Evolutionary conservation across 1,284 basidiomycete genomes (phyloP), one percentile per base, ranked within the genome.

Genomic region (Ganoderma sinense): DNA sequence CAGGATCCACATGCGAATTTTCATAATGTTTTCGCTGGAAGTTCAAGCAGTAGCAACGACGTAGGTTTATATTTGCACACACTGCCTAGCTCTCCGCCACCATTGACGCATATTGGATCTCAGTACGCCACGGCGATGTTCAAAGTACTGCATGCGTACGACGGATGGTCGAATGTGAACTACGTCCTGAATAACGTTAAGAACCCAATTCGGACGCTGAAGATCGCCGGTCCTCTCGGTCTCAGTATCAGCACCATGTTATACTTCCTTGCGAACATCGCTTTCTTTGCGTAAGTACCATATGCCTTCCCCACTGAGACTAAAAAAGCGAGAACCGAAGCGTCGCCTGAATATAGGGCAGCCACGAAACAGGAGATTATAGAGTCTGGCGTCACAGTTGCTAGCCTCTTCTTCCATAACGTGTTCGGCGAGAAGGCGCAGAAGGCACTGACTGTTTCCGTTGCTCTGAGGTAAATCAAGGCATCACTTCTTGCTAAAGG

Each of bases 31-130:
- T 62, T 88, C 83, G 87, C 74, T 71, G 65, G 85, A 80, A 55
- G 91, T 1, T 93, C 91, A 72, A 86, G 88, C 1, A 91, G 89
- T 69, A 89, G 89, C 41, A 92, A 92, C 74, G 91, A 91, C 73
- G 89, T 89, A 31, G 14, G 53, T 20, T 29, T 56, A 29, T 29
- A 20, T 29, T 20, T 4, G 29, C 23, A 20, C 29, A 10, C 4
- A 29, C 4, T 33, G 6, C 36, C 36, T 36, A 7, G 10, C 29
- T 39, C 75, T 70, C 13, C 6, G 36, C 23, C 11, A 14, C 4
- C 20, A 39, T 40, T 61, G 59, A 61, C 39, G 16, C 8, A 10
- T 4, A 26, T 29, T 26, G n/a, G 13, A 18, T 43, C 16, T 11
- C 39, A 88, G 85, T 89, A 87, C 68, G 86, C 87, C 1, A 88